phyloP scores from a whole-genome alignment of 176 grass and related monocot species.

The Paspalum vaginatum region DNA sequence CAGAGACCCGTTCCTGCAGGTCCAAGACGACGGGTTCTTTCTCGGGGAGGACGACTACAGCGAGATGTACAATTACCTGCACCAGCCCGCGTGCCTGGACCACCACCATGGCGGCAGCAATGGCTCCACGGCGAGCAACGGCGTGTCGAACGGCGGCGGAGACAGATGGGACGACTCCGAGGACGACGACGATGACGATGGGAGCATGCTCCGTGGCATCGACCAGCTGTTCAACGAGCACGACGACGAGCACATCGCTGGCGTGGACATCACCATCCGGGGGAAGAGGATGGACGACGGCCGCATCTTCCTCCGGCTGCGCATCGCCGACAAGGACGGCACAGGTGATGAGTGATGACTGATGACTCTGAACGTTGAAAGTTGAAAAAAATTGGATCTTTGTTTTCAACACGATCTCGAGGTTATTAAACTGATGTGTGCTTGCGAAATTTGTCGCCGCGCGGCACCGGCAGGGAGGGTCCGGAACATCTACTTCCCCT shows the following conservation, averaged over 20 bases:
- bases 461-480: conserved; percentile 40
- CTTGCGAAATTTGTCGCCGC: background rate
- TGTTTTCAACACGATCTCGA: background rate
- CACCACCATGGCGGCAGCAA: conserved; percentile 25
- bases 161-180: conserved; percentile 17
- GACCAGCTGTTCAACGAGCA: conserved; percentile 67
- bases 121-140: conserved; percentile 30
- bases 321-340: conserved; percentile 63
- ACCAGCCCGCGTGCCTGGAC: conserved; percentile 34
- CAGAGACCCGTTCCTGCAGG: conserved; percentile 62
- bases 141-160: conserved; percentile 1
- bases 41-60: background rate
- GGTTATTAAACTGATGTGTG: background rate
- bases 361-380: conserved; percentile 5
- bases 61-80: conserved; percentile 35
- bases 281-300: conserved; percentile 69
- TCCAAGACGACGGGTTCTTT: conserved; percentile 2
- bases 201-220: conserved; percentile 45
- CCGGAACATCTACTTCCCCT: conserved; percentile 75
- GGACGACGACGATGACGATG: conserved; percentile 1
- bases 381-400: background rate
- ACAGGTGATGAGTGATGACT: background rate
- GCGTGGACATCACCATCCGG: conserved; percentile 70
- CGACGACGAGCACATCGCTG: conserved; percentile 30
- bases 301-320: conserved; percentile 65